Evolutionary conservation across 345 rosid genomes (phyloP), one percentile per base, ranked within the genome.

Genomic region (Hibiscus mutabilis): DNA sequence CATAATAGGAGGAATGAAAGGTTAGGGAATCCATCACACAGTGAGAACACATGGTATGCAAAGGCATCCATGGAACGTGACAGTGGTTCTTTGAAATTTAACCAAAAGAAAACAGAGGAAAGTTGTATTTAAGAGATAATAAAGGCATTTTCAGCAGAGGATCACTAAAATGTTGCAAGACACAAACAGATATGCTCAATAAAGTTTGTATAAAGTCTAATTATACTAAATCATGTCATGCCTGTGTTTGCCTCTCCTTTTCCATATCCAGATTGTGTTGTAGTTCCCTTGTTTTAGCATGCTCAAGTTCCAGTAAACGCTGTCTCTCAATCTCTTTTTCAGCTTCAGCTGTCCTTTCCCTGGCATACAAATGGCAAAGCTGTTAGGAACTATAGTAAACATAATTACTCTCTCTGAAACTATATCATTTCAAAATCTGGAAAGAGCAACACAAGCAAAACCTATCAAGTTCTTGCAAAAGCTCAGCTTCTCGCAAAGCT

Each of bases 291-390:
- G 94, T 89, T 79, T 82, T 87, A 64, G 88, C 89, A 68, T 89
- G 86, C 75, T 91, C 97, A 70, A 86, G 78, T 66, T 91, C 97
- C 57, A 91, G 83, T 68, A 83, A 63, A 51, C 79, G 86, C 74
- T 86, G 94, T 68, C 94, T 89, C 81, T 89, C 94, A 58, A 87
- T 87, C 71, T 91, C 97, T 76, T 89, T 89, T 78, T 89, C 92
- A 73, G 82, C 82, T 80, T 91, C 94, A 66, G 86, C 84, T 60
- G 81, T 78, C 81, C 88, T 84, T 73, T 89, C 89, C 78, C 94
- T 91, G 80, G 68, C 31, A 67, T 55, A 74, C 42, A 51, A 44
- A 60, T 60, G 29, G 21, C 55, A 61, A 61, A 60, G 19, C 57
- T 57, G 60, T 76, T 62, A 75, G 69, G 35, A 59, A 37, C 18